These are phyloP conservation scores for Lavandula angustifolia DNA, from an alignment of 257 asterid species.

Conservation along the genomic window DNA sequence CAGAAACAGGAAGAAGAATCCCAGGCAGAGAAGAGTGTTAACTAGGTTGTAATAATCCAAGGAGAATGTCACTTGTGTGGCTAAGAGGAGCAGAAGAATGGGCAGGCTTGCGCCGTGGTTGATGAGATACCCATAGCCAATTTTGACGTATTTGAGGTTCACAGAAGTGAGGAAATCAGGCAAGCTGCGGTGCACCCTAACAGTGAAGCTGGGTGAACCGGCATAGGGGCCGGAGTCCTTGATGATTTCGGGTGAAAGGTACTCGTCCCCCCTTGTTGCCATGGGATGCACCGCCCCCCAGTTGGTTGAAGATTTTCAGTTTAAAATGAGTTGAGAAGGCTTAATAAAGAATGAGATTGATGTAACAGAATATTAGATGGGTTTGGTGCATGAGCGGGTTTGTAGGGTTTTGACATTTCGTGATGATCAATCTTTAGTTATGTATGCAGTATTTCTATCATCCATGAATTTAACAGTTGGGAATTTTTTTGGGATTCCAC, in stretches of 20 bases:
- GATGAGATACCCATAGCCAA: slow-evolving; percentile 60
- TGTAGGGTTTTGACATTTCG: slow-evolving; percentile 26
- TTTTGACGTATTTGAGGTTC: slow-evolving; percentile 59
- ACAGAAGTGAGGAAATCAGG: slow-evolving; percentile 61
- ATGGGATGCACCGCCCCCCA: too few relatives aligned
- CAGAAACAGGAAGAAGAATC: slow-evolving; percentile 39
- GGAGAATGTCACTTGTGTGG: slow-evolving; percentile 36
- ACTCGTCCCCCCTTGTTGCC: slow-evolving; percentile 44
- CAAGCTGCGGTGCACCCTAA: slow-evolving; percentile 53
- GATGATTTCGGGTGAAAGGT: slow-evolving; percentile 53
- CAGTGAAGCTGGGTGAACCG: slow-evolving; percentile 50
- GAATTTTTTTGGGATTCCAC: too few relatives aligned
- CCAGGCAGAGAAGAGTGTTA: slow-evolving; percentile 39
- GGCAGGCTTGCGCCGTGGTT: slow-evolving; percentile 46
- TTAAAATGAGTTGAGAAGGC: too few relatives aligned
- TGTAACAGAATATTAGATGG: slow-evolving; percentile 35
- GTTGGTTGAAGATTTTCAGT: too few relatives aligned
- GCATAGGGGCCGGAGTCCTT: slow-evolving; percentile 52
- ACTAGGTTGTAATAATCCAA: slow-evolving; percentile 34
- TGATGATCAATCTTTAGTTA: neutral
- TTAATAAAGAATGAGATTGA: too few relatives aligned
- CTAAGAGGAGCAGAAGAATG: slow-evolving; percentile 35
- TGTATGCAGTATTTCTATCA: too few relatives aligned
- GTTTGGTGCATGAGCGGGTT: slow-evolving; percentile 43
- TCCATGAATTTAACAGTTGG: too few relatives aligned